Evolutionary conservation across 2,329 filamentous ascomycete genomes (phyloP).

Genomic region (Capronia epimyces): DNA sequence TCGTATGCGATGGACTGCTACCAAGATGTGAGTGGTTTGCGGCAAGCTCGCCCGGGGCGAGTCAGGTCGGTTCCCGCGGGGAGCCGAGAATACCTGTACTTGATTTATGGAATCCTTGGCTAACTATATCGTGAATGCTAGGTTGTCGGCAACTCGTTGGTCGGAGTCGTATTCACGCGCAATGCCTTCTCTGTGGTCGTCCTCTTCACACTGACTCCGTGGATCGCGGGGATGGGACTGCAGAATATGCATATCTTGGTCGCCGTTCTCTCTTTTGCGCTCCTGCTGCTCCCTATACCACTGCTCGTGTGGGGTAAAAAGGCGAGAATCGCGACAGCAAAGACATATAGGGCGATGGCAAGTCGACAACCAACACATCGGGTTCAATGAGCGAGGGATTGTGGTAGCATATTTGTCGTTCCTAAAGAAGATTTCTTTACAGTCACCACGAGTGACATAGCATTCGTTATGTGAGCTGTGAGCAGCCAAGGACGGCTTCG

Average conservation of each 20-base stretch:
- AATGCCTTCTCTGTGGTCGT: constrained; percentile 43
- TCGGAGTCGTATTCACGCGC: constrained; percentile 43
- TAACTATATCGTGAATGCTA: no score
- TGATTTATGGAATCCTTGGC: no score
- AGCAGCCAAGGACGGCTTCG: no score
- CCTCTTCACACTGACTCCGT: constrained; percentile 44
- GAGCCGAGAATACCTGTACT: no score
- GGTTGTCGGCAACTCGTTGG: constrained; percentile 46
- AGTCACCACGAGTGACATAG: no score
- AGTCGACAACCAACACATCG: constrained; percentile 7
- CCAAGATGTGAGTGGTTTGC: constrained; percentile 40
- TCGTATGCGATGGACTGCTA: constrained; percentile 34
- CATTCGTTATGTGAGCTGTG: no score
- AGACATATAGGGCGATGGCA: constrained; percentile 29
- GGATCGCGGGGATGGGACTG: constrained; percentile 38
- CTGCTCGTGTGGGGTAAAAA: constrained; percentile 36
- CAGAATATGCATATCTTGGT: constrained; percentile 40
- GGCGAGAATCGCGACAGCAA: constrained; percentile 32
- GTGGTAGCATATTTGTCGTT: no score
- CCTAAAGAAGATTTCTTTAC: no score
- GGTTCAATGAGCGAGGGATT: no score
- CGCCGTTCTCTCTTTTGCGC: constrained; percentile 33
- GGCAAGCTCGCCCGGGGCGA: constrained; percentile 35
- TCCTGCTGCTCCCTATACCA: constrained; percentile 29
- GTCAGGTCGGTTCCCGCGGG: background rate